Base-by-base conservation (phyloP, 2,329 filamentous ascomycete species). In the Penicillium sp. region DNA sequence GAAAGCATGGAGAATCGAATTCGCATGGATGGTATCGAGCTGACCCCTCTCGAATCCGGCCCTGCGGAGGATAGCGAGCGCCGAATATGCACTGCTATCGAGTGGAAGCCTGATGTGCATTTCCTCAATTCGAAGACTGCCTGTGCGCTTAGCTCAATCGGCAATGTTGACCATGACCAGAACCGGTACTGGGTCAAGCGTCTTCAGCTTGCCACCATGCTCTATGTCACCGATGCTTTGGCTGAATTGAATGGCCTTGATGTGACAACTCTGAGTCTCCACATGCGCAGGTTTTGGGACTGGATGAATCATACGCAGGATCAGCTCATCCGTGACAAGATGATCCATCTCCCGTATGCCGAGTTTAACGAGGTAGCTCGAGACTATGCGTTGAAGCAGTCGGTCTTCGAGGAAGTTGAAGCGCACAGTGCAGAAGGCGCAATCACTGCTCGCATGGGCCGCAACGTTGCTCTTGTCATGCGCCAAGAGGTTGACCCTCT, bases 221-320 rank as follows among this genome's bases (percentile, higher is more conserved):
- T 69, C 2, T 55, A 62, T 13, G 56, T 67, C 6, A 60, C 50
- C 1, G 65, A 68, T 49, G 65, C 65, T 4, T 50, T 68, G 24
- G 25, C 46, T 10, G 49, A 55, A 5, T 44, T 67, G 5, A 28
- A 52, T 9, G 50, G 42, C 4, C 12, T 56, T 3, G 48, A 65
- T 18, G 8, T 51, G 4, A 35, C 35, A 24, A 40, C 31, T 1
- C 51, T 66, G n/a, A 58, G 66, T 27, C 44, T 49, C 0, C 66
- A 69, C 44, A 53, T 62, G 20, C 58, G 31, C 27, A 61, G 56
- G 41, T 69, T 64, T 42, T 58, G 65, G 25, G 54, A 66, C 6
- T 68, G 65, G 61, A 54, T 69, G 53, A 42, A 58, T 18, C 50
- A 62, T 18, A 42, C 55, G n/a, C 53, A 48, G n/a, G 39, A 45